Evolutionary conservation across 2,329 filamentous ascomycete species (phyloP).

Genomic region (Fusarium coicis): DNA sequence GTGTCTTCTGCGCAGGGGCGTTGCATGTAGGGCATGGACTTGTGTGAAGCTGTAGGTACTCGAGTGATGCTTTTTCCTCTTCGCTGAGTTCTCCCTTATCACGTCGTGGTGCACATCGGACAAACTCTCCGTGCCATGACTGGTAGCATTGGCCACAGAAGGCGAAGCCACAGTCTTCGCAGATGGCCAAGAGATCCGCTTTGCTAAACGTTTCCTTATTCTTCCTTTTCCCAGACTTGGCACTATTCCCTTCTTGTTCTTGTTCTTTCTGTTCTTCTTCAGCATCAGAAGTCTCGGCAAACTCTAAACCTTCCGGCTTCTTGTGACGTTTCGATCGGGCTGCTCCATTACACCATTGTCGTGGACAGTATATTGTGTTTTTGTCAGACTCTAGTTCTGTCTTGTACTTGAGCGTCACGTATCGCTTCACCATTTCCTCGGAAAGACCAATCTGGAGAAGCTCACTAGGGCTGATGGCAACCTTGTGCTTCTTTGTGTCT

Average conservation of each 20-base stretch:
- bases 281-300: constrained; percentile 66
- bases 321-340: constrained; percentile 79
- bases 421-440: constrained; percentile 81
- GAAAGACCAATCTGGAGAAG: constrained; percentile 80
- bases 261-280: constrained; percentile 55
- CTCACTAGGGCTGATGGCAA: constrained; percentile 82
- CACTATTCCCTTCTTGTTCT: constrained; percentile 39
- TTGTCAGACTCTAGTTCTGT: constrained; percentile 92
- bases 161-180: constrained; percentile 88
- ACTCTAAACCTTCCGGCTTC: constrained; percentile 74
- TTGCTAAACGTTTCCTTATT: constrained; percentile 51
- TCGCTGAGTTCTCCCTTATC: constrained; percentile 77
- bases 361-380: constrained; percentile 90
- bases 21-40: constrained; percentile 90
- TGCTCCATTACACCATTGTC: constrained; percentile 91
- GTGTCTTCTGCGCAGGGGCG: constrained; percentile 86
- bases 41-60: constrained; percentile 84
- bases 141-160: constrained; percentile 79
- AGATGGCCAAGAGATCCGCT: constrained; percentile 80
- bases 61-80: constrained; percentile 86
- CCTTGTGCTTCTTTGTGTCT: constrained; percentile 66
- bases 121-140: constrained; percentile 93
- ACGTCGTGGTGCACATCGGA: constrained; percentile 73
- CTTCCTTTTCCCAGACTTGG: constrained; percentile 34
- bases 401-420: constrained; percentile 91